These are phyloP conservation scores for Setomelanomma holmii DNA, from an alignment of 2,329 filamentous ascomycete genomes.

Conservation along the genomic window DNA sequence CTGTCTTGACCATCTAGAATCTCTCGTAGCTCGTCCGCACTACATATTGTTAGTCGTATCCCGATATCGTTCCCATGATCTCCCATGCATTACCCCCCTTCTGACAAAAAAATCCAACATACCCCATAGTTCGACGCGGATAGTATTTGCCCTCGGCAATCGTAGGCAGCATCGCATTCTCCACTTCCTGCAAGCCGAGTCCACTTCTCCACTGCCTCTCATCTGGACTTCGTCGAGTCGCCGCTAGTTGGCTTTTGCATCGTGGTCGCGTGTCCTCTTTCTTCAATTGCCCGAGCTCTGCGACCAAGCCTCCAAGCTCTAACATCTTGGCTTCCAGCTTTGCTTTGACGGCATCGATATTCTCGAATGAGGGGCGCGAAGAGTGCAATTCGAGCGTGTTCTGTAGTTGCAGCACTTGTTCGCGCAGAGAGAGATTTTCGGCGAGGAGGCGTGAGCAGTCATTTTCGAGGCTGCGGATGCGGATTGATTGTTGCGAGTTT, in stretches of 20 bases:
- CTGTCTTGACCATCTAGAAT: slow-evolving; percentile 61
- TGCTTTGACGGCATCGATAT: slow-evolving; percentile 72
- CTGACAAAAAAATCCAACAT: slow-evolving; percentile 41
- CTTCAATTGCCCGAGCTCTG: slow-evolving; percentile 62
- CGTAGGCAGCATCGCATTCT: slow-evolving; percentile 67
- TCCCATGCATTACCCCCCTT: background rate
- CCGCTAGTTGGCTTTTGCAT: slow-evolving; percentile 59
- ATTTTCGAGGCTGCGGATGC: slow-evolving; percentile 77
- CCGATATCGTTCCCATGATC: too few species aligned
- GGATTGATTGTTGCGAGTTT: slow-evolving; percentile 78
- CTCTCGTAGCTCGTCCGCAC: slow-evolving; percentile 65
- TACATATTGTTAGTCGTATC: slow-evolving; percentile 41
- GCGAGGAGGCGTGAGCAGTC: slow-evolving; percentile 76
- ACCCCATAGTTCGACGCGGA: slow-evolving; percentile 73
- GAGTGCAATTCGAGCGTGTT: slow-evolving; percentile 69
- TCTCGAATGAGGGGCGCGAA: slow-evolving; percentile 66
- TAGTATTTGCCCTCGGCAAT: slow-evolving; percentile 75
- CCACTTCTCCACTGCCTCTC: slow-evolving; percentile 64
- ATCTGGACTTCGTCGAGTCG: slow-evolving; percentile 57
- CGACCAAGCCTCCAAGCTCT: slow-evolving; percentile 73
- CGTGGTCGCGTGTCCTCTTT: slow-evolving; percentile 24
- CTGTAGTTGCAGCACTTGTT: slow-evolving; percentile 73
- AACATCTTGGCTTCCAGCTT: slow-evolving; percentile 75
- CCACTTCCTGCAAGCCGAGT: slow-evolving; percentile 45
- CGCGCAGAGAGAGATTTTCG: slow-evolving; percentile 78